Base-by-base conservation (phyloP, 345 rosid species). In the Eucalyptus lansdowneana region DNA sequence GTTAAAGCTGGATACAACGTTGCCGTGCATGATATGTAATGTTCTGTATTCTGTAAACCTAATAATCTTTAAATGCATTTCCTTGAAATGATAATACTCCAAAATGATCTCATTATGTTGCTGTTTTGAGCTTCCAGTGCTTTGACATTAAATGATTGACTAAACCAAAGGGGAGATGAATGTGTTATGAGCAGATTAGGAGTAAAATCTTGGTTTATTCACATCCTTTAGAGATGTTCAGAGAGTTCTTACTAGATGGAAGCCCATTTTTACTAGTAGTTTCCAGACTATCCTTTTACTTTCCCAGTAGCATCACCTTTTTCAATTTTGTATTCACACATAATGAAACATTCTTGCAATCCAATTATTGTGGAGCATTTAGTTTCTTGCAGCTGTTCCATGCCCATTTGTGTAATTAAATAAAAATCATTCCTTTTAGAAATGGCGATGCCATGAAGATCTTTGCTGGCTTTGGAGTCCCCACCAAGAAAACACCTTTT, bases 1-100 rank as follows among this genome's bases (percentile, higher is more conserved):
- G 89, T 97, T 88, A 96, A 94, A 91, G 96, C 97, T 92, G 99
- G 99, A 92, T 96, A 91, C 92, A 95, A 92, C 80, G 88, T 97
- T 88, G 91, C 95, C 14, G 97, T 97, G 91, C 94, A 95, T 93
- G 99, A 97, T 90, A 90, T 92, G 99, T 97, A 97, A 94, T 90
- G 86, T 88, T 50, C 76, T 89, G 31, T 60, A 21, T 89, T 51
- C 42, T 22, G 14, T 40, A 5, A 40, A 6, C 29, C 47, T 76
- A 76, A 21, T 76, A 11, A 76, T 37, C 47, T 76, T 34, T 88
- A 44, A 29, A 27, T 86, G 25, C 69, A 88, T 86, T 91, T 58
- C 67, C 69, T 50, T 8, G 42, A 76, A 40, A 76, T 76, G 85
- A 40, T 40, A 76, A 76, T 37, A 76, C 85, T 76, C 29, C 85